Evolutionary conservation across 2,329 filamentous ascomycete species (phyloP), one percentile per base, ranked within the genome.

Genomic region (Pestalotiopsis sp.): DNA sequence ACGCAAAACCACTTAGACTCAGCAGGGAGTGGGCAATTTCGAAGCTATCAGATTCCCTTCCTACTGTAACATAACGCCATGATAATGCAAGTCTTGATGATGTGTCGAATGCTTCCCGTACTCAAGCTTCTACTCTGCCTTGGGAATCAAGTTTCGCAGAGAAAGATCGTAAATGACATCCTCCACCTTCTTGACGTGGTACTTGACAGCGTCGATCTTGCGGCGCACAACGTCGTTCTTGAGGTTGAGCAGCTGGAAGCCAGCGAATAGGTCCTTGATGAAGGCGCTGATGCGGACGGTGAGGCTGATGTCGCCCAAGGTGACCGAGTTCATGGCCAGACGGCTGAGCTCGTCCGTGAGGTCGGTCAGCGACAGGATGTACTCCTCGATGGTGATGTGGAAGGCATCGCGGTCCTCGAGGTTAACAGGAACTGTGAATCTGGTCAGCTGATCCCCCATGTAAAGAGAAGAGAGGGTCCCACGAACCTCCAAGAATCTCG

Each of bases 121-220:
- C n/a, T 49, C 39, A 65, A 49, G 20, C 39, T 20, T 66, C 65
- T 7, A 14, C 31, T 66, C 65, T 7, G 27, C 66, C n/a, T 65
- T 84, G 59, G 91, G 89, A 63, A 97, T 86, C 77, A 98, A 80
- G 65, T 96, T 95, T 69, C 96, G 89, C 77, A 99, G 83, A 27
- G 93, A 95, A 68, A 99, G 83, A 79, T 99, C 96, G 78, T 99
- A 99, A 65, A 98, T 95, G 13, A 99, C 94, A 78, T 98, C 96
- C 84, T 99, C 96, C 13, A 98, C 94, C 80, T 97, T 95, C 86
- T 98, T 99, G 76, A 99, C 94, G 75, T 92, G 92, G 79, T 99
- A 99, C 86, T 99, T 99, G 81, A 99, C 92, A 4, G 92, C 92
- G 82, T 99, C 96, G 68, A 93, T 94, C 71, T 94, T 88, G 83